Evolutionary conservation across 192 early-diverging fungal genomes (phyloP), one percentile per base, ranked within the genome.

Genomic region (Nowakowskiella sp.): DNA sequence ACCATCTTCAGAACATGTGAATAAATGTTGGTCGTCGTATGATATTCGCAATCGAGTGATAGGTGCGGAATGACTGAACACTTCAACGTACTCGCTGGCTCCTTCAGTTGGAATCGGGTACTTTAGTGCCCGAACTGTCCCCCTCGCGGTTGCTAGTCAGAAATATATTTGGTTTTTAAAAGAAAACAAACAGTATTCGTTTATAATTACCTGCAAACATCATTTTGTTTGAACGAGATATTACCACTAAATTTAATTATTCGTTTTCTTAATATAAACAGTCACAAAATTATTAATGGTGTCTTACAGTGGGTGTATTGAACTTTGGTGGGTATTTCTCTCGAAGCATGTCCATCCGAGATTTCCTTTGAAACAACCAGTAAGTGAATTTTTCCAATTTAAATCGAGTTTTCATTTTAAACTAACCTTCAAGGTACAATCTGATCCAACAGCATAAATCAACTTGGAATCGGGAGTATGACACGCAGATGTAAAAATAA

Each of bases 1-100:
- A 1, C 76, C 78, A 52, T 81, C 78, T 34, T 68, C 68, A 1
- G 66, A 65, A n/a, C 34, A 59, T 0, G 73, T 72, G 47, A 80
- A 80, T 31, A 77, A 32, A 44, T 63, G 64, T 43, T 64, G 52
- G 27, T 79, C 78, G 57, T 79, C 73, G 43, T 57, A 64, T 0
- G 73, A 59, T 9, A 70, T 55, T 23, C 73, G 56, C 31, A 77
- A 39, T 33, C 67, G 59, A 13, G 60, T 59, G 10, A 80, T 55
- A 0, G 64, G 24, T 2, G 51, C 57, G 7, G 64, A 47, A 56
- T 76, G 76, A 30, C 47, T 62, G 10, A 49, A 36, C 31, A 65
- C 31, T 25, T 77, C 75, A 8, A 31, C 27, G 50, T 46, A 59
- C 4, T 76, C 72, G 26, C 22, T 25, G 4, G 32, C 45, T 63